These are phyloP conservation scores for Geranomyces variabilis DNA, from an alignment of 192 early-diverging fungal genomes.

Conservation along the genomic window DNA sequence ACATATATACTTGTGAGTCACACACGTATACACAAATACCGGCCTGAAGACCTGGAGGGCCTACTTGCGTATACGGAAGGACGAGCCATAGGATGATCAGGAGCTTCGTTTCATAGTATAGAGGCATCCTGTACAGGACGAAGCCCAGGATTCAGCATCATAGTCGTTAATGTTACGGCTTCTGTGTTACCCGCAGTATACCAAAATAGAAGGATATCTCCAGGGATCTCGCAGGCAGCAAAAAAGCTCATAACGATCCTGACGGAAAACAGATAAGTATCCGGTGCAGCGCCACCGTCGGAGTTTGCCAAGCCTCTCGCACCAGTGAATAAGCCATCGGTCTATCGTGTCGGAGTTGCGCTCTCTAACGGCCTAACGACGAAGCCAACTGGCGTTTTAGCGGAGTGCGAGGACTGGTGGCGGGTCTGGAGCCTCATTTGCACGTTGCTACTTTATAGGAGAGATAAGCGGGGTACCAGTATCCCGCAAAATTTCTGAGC, in stretches of 20 bases:
- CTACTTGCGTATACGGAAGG: constrained; percentile 30
- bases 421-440: not conserved
- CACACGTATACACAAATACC: not conserved
- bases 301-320: not conserved
- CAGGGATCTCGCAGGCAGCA: constrained; percentile 22
- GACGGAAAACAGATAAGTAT: not conserved
- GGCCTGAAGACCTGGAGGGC: too few relatives aligned
- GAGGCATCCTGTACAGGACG: constrained; percentile 25
- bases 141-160: not conserved
- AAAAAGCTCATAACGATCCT: constrained; percentile 35
- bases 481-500: constrained; percentile 24
- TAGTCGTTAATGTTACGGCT: too few relatives aligned
- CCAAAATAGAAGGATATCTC: constrained; percentile 37
- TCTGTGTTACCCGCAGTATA: not conserved
- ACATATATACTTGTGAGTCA: too few relatives aligned
- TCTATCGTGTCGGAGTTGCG: constrained; percentile 19
- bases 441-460: constrained; percentile 25
- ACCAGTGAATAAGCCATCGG: constrained; percentile 36
- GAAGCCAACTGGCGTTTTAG: not conserved
- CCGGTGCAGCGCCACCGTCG: not conserved
- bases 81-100: constrained; percentile 35
- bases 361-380: constrained; percentile 27
- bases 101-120: constrained; percentile 34
- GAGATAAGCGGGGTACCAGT: constrained; percentile 27
- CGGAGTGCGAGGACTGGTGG: not conserved